Evolutionary conservation across 768 basidiomycete genomes (phyloP).

Genomic region (Trametes elegans): DNA sequence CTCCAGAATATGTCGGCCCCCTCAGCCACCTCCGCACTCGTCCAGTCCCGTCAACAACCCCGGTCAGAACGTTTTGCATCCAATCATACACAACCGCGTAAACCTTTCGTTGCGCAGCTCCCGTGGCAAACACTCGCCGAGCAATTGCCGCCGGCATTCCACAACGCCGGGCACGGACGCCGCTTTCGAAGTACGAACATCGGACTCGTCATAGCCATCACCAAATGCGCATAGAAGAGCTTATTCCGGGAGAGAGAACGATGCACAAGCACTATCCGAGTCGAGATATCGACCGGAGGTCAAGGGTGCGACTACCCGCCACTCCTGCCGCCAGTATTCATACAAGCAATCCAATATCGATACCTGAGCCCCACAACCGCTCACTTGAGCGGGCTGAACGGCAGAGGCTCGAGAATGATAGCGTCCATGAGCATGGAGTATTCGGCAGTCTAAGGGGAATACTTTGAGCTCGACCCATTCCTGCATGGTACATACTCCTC

Average conservation of each 20-base stretch:
- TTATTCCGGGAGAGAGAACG: conserved; percentile 7
- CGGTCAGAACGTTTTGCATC: background rate
- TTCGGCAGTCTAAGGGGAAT: conserved; percentile 74
- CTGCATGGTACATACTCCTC: conserved; percentile 14
- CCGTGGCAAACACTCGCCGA: background rate
- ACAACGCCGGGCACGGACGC: background rate
- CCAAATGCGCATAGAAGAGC: background rate
- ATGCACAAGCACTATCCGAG: conserved; percentile 12
- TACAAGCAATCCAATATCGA: background rate
- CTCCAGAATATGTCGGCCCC: background rate
- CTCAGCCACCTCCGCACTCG: background rate
- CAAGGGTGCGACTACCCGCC: no score
- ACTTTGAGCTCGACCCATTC: background rate
- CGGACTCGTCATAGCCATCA: no score
- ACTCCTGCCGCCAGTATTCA: background rate
- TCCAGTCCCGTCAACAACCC: background rate
- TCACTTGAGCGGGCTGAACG: conserved; percentile 83
- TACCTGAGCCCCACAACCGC: background rate
- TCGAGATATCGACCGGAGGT: background rate
- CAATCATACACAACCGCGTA: background rate
- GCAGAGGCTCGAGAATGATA: conserved; percentile 73
- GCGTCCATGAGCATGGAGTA: conserved; percentile 85
- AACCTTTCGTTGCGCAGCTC: background rate
- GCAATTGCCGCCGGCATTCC: conserved; percentile 10
- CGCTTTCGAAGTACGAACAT: background rate